Base-by-base conservation (phyloP, 2,329 filamentous ascomycete species). In the Pseudophaeomoniella oleicola region DNA sequence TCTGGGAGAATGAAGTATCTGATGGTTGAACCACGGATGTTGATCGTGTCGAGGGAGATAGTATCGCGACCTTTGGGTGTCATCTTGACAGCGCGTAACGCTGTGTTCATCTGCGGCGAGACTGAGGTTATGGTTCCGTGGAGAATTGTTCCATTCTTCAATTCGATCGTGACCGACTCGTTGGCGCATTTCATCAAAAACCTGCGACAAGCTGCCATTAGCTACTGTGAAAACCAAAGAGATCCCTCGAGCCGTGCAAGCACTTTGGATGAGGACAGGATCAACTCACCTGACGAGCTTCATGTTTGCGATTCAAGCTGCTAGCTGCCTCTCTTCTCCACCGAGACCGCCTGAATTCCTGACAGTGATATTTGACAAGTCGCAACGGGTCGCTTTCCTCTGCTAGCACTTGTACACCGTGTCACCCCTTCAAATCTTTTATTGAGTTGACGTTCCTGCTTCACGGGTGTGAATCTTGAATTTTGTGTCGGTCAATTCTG, bases 131-230 rank as follows among this genome's bases (percentile, higher is more conserved):
- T 94, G 48, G 90, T 96, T 64, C 90, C 90, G 60, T 94, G 83
- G 49, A 96, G 75, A 54, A 96, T 92, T 50, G 90, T 93, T 62
- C 88, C 90, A 74, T 96, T 96, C 64, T 98, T 98, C 49, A 98
- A 71, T 64, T 98, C 90, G 60, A 98, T 83, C 32, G 88, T 96
- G 53, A 96, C 90, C 53, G 90, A 94, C 69, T 98, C 90, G 63
- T 94, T 96, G 62, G 83, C 78, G 63, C 88, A 96, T 71, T 98
- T 98, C 88, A 96, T 96, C 51, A 98, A 71, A 62, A 98, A 98
- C 60, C 90, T 96, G 60, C 43, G 46, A 41, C 31, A 22, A 35
- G 34, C 16, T 34, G 22, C n/a, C 37, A 42, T 37, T 46, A 16
- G 34, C 14, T 18, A 5, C 13, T 19, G 16, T 37, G 16, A 13